A percentile compares a stretch with the other conserved stretches of the same genome.
Conservation (phyloP, 202 grass and related monocot genomes). For the Brachypodium distachyon region DNA sequence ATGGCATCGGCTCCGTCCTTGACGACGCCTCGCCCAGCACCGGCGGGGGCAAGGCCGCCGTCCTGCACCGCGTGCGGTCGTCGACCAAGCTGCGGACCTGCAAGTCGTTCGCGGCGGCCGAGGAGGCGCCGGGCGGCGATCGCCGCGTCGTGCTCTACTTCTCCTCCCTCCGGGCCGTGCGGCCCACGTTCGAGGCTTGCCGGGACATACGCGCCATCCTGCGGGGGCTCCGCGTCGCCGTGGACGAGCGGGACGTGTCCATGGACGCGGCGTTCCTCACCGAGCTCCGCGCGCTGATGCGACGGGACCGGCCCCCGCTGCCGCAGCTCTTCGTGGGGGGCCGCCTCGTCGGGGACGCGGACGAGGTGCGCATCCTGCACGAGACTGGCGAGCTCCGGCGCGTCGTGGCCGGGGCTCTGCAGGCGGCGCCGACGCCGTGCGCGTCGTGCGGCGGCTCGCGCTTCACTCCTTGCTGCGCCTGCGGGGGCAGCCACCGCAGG, state of each 20-base stretch:
- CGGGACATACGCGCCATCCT: slow-evolving; percentile 47
- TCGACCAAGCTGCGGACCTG: slow-evolving; percentile 31
- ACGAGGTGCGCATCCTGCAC: slow-evolving; percentile 70
- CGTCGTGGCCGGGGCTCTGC: slow-evolving; percentile 42
- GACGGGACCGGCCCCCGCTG: slow-evolving; percentile 18
- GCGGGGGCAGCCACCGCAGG: slow-evolving; percentile 61
- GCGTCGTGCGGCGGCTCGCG: slow-evolving; percentile 47
- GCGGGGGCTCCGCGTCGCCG: slow-evolving; percentile 52
- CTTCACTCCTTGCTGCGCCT: slow-evolving; percentile 57
- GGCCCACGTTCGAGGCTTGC: slow-evolving; percentile 62
- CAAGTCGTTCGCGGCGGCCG: slow-evolving; percentile 36
- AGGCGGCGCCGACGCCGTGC: slow-evolving; percentile 32
- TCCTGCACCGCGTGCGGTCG: slow-evolving; percentile 48
- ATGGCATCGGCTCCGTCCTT: slow-evolving; percentile 25
- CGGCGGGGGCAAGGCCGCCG: neutral
- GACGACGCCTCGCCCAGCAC: slow-evolving; percentile 4
- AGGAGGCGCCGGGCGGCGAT: slow-evolving; percentile 31
- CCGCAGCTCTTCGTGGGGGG: slow-evolving; percentile 82
- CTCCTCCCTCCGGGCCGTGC: slow-evolving; percentile 71
- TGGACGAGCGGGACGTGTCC: slow-evolving; percentile 85
- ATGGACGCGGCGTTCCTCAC: slow-evolving; percentile 66
- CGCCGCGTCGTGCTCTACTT: slow-evolving; percentile 66
- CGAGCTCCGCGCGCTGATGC: slow-evolving; percentile 50
- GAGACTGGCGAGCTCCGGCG: slow-evolving; percentile 73
- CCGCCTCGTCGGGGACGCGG: slow-evolving; percentile 58